Evolutionary conservation across 1,284 basidiomycete genomes (phyloP).

Genomic region (Tilletia caries): DNA sequence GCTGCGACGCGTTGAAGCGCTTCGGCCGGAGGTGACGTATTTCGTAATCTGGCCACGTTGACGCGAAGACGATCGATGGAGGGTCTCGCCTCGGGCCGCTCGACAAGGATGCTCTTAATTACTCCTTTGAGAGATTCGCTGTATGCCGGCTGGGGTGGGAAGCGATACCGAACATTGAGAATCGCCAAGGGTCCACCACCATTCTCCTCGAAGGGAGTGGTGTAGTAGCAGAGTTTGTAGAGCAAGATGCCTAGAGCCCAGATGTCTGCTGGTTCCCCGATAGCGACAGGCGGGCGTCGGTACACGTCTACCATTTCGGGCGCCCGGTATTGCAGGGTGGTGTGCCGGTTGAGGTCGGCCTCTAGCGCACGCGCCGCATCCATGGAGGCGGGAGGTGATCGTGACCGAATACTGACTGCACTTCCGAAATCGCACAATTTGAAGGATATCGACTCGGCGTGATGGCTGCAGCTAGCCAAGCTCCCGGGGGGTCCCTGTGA

Average conservation of each 20-base stretch:
- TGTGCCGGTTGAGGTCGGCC: conserved; percentile 86
- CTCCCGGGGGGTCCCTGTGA: conserved; percentile 21
- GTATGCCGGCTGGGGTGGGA: conserved; percentile 70
- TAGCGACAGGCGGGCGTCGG: conserved; percentile 64
- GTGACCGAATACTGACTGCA: conserved; percentile 62
- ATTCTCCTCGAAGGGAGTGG: conserved; percentile 73
- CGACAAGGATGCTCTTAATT: conserved; percentile 67
- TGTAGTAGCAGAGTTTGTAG: conserved; percentile 92
- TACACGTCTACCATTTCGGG: conserved; percentile 97
- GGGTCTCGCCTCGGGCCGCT: conserved; percentile 39
- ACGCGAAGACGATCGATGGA: conserved; percentile 42
- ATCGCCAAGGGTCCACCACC: conserved; percentile 92
- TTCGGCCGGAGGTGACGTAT: conserved; percentile 30
- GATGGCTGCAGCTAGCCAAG: conserved; percentile 14
- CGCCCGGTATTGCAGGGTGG: conserved; percentile 88
- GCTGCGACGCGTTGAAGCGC: conserved; percentile 33
- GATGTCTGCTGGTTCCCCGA: conserved; percentile 84
- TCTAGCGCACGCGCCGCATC: conserved; percentile 72
- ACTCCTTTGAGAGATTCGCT: conserved; percentile 78
- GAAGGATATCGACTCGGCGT: conserved; percentile 59
- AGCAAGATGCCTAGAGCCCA: conserved; percentile 74
- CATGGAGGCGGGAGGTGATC: conserved; percentile 34
- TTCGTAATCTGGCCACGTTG: conserved; percentile 37
- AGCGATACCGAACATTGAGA: conserved; percentile 87
- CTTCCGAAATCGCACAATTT: conserved; percentile 99